A percentile compares a stretch with the other conserved stretches of the same genome.
Conservation (phyloP, 202 grass and related monocot species). For the Hordeum pubiflorum region DNA sequence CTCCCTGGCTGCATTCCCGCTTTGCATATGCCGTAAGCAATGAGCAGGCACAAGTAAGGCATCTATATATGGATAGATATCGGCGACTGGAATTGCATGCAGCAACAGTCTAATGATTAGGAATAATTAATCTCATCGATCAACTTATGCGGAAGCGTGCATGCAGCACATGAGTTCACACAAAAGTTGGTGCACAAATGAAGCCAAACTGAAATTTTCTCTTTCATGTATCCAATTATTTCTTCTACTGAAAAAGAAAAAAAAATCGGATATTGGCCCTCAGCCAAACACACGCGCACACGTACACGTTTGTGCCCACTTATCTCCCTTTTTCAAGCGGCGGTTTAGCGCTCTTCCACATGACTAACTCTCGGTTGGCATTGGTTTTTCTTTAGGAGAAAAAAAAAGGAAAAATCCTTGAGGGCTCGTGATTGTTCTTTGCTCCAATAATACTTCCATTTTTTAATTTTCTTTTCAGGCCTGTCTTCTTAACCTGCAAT, state of each 20-base stretch:
- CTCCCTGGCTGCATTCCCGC: neutral
- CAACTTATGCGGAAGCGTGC: neutral
- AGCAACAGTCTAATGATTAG: conserved; percentile 33
- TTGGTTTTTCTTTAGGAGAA: neutral
- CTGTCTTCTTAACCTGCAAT: conserved; percentile 39
- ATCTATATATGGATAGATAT: conserved; percentile 30
- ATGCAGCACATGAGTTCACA: neutral
- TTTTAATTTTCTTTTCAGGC: neutral
- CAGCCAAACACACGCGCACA: neutral
- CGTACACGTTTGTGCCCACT: neutral
- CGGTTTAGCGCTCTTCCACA: conserved; percentile 27
- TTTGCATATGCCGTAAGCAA: conserved; percentile 35
- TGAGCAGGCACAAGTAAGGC: conserved; percentile 15
- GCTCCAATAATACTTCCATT: conserved; percentile 5
- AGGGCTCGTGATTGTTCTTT: neutral
- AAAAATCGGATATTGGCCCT: conserved; percentile 20
- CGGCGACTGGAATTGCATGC: conserved; percentile 12
- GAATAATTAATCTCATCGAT: conserved; percentile 26
- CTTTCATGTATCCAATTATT: conserved; percentile 4
- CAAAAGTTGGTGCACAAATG: conserved; percentile 8
- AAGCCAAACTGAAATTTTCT: conserved; percentile 33
- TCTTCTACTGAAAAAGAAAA: conserved; percentile 22
- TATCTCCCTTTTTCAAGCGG: conserved; percentile 25
- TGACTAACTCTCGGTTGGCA: conserved; percentile 17
- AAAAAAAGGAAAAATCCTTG: neutral